Evolutionary conservation across 2,329 filamentous ascomycete species (phyloP).

Genomic region (Trichoderma gracile): DNA sequence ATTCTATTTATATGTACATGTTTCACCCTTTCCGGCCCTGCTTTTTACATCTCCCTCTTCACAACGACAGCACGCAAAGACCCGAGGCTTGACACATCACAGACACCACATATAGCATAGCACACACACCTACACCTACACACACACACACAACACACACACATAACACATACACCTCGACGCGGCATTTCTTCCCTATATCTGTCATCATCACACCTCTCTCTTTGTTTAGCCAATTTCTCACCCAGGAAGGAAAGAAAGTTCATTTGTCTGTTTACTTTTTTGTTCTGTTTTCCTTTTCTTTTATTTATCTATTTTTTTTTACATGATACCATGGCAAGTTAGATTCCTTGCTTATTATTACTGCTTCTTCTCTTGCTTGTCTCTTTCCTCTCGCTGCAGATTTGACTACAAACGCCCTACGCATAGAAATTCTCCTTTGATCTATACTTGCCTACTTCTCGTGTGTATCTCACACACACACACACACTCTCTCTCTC

Average conservation of each 20-base stretch:
- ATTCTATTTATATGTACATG: neutral
- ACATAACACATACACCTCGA: neutral
- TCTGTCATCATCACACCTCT: neutral
- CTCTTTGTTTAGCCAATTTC: neutral
- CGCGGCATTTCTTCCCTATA: neutral
- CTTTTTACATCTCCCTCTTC: neutral
- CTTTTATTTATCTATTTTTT: neutral
- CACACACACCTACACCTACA: too few species aligned
- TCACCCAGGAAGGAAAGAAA: neutral
- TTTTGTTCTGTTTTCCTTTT: neutral
- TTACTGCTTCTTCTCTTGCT: neutral
- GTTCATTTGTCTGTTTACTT: neutral
- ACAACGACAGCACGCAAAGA: neutral
- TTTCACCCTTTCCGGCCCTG: neutral
- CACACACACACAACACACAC: neutral
- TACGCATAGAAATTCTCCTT: neutral
- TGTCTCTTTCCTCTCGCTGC: neutral
- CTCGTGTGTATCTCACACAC: neutral
- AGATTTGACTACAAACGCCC: neutral
- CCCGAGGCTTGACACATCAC: too few species aligned
- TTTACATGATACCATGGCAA: constrained; percentile 19
- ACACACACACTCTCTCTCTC: too few species aligned
- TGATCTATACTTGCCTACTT: neutral
- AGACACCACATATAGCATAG: neutral
- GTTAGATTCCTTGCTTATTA: neutral